Percentiles rank a stretch among this genome's conserved stretches.
Conservation (phyloP, 768 basidiomycete genomes). For the Pleurotus citrinopileatus region DNA sequence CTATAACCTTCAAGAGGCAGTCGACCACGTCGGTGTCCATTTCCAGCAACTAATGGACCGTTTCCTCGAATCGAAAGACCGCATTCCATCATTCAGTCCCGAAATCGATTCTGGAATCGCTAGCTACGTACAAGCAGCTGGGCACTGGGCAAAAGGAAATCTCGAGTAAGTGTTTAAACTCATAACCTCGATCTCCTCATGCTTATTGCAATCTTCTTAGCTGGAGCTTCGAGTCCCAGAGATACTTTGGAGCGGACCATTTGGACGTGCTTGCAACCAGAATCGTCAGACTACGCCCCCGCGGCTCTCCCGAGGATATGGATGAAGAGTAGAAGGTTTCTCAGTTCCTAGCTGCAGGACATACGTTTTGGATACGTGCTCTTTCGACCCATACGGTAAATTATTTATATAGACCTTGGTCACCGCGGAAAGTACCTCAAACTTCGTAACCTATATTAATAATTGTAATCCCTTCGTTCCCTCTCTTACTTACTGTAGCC, state of each 20-base stretch:
- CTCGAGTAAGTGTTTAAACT: constrained; percentile 38
- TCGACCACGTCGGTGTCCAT: constrained; percentile 52
- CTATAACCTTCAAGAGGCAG: constrained; percentile 55
- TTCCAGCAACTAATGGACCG: constrained; percentile 48
- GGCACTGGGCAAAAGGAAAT: constrained; percentile 63
- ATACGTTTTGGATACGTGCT: constrained; percentile 10
- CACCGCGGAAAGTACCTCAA: neutral
- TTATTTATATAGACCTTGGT: neutral
- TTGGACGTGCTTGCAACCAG: constrained; percentile 48
- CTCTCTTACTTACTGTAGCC: neutral
- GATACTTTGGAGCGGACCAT: constrained; percentile 62
- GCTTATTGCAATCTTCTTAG: constrained; percentile 24
- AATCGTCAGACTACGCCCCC: constrained; percentile 41
- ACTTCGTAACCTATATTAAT: constrained; percentile 4
- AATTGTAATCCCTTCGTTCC: constrained; percentile 3
- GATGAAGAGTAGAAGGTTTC: constrained; percentile 15
- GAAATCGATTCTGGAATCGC: constrained; percentile 48
- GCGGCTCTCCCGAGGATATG: constrained; percentile 30
- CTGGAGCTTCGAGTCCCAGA: constrained; percentile 68
- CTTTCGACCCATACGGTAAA: neutral
- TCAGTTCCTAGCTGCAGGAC: neutral
- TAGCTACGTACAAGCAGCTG: constrained; percentile 52
- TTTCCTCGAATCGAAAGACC: constrained; percentile 43
- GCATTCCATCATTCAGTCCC: constrained; percentile 46
- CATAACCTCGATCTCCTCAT: constrained; percentile 7